Evolutionary conservation across 2,329 filamentous ascomycete species (phyloP), one percentile per base, ranked within the genome.

Genomic region (Neofusicoccum sp.): DNA sequence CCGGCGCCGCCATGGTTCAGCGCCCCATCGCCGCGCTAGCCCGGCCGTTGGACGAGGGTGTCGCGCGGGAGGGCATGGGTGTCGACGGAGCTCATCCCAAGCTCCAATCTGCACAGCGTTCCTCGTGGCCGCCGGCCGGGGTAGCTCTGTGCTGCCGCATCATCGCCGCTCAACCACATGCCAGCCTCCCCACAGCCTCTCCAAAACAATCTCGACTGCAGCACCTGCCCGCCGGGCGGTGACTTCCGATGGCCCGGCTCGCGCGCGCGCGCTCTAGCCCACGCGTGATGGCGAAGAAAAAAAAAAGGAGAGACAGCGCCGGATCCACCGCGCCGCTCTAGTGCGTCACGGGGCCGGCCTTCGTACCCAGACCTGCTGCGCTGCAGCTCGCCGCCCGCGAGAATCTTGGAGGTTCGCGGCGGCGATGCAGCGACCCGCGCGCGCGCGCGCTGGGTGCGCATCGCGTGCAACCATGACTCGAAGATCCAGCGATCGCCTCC

Each of bases 391-490:
- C 58, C 45, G 58, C 45, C 58, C n/a, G 44, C 44, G 26, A 59
- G 28, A 49, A 49, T 43, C 41, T 47, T 49, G 57, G 56, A 58
- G 58, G 54, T 34, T 45, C 33, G 54, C 54, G 54, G 30, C 54
- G 30, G 16, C 30, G 54, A 58, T 58, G 54, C 54, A 58, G 33
- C 26, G 33, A 26, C 41, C 54, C 54, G 54, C 54, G 11, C 36
- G 24, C 54, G 54, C 54, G 11, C 36, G 24, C 28, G 28, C 30
- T 34, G 45, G 44, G 24, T 33, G 43, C 26, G 26, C 49, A 54
- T 44, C 41, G 53, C 41, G 54, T 58, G 54, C 54, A 14, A 58
- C 54, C 54, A 58, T 58, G 54, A 58, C 54, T 58, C 54, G 54
- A 58, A 47, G 36, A 43, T 56, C 26, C 38, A 43, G 40, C 54